Evolutionary conservation across 1,284 basidiomycete species (phyloP).

Genomic region (Xerocomus nothofagi): DNA sequence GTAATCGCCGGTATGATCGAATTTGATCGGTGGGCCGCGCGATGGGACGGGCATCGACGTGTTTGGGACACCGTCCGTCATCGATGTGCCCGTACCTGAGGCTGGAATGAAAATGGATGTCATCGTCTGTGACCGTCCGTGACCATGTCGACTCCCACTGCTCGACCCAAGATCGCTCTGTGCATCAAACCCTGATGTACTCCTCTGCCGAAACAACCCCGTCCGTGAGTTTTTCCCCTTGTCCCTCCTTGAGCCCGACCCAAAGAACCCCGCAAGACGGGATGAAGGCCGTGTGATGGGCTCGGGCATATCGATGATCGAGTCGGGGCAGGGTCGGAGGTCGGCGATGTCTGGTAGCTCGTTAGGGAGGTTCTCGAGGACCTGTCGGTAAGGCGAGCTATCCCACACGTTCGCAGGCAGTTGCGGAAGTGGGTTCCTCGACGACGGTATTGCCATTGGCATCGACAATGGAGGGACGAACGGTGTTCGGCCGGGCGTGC

Average conservation of each 20-base stretch:
- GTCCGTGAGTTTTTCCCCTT: slow-evolving; percentile 28
- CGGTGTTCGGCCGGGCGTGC: slow-evolving; percentile 17
- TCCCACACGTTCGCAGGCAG: slow-evolving; percentile 53
- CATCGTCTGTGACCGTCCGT: slow-evolving; percentile 23
- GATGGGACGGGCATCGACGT: slow-evolving; percentile 24
- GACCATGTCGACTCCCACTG: slow-evolving; percentile 20
- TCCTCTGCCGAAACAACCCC: slow-evolving; percentile 32
- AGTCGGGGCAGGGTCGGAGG: slow-evolving; percentile 12
- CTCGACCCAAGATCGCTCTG: slow-evolving; percentile 15
- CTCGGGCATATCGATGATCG: slow-evolving; percentile 4
- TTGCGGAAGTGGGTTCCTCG: slow-evolving; percentile 48
- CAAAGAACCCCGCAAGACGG: slow-evolving; percentile 24
- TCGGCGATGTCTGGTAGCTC: slow-evolving; percentile 40
- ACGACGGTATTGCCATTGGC: slow-evolving; percentile 8
- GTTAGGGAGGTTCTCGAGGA: slow-evolving; percentile 47
- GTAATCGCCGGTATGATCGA: slow-evolving; percentile 35
- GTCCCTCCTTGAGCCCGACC: slow-evolving; percentile 20
- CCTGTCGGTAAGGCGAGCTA: slow-evolving; percentile 47
- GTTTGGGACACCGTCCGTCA: background rate
- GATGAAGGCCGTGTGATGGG: slow-evolving; percentile 17
- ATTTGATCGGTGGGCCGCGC: slow-evolving; percentile 29
- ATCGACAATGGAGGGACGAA: slow-evolving; percentile 7
- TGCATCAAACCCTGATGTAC: slow-evolving; percentile 15
- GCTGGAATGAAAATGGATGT: slow-evolving; percentile 28
- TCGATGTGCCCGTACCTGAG: background rate